Conservation (phyloP, 2,329 filamentous ascomycete species). For the Microsporum ferrugineum region DNA sequence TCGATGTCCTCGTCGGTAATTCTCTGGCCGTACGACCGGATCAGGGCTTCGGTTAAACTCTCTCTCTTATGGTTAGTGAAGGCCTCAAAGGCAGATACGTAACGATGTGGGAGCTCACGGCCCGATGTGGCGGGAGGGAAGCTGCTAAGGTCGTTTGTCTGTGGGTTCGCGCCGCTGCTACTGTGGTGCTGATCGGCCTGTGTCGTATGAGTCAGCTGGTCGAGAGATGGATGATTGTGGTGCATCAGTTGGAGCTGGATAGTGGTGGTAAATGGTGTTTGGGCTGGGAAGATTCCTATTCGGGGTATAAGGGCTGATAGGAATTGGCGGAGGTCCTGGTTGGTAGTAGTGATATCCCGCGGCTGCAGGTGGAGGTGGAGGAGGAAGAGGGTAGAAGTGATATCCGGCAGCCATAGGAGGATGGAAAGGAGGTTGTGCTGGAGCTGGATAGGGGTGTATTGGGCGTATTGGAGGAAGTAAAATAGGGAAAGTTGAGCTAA, state of each 20-base stretch:
- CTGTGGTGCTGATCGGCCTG: background rate
- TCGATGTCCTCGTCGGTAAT: constrained; percentile 14
- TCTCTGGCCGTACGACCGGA: constrained; percentile 11
- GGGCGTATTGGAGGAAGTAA: background rate
- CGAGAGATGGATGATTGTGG: constrained; percentile 1
- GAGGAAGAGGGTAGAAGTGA: constrained; percentile 18
- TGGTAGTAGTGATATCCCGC: constrained; percentile 4
- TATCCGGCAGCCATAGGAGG: background rate
- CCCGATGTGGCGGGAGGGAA: constrained; percentile 6
- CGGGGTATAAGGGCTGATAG: constrained; percentile 5
- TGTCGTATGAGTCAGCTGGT: constrained; percentile 3
- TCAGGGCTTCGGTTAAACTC: constrained; percentile 10
- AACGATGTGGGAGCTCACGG: constrained; percentile 8
- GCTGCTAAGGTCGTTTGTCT: background rate
- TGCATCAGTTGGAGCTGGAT: background rate
- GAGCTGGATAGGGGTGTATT: background rate
- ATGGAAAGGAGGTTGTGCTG: background rate
- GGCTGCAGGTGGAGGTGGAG: constrained; percentile 21
- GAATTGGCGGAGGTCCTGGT: constrained; percentile 3
- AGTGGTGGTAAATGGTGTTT: background rate
- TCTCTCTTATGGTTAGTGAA: constrained; percentile 15
- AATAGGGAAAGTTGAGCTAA: constrained; percentile 22
- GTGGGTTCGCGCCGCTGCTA: background rate
- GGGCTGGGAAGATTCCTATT: background rate
- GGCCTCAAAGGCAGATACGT: constrained; percentile 16